Base-by-base conservation (phyloP, 768 basidiomycete genomes). In the Nidula microcarpa region DNA sequence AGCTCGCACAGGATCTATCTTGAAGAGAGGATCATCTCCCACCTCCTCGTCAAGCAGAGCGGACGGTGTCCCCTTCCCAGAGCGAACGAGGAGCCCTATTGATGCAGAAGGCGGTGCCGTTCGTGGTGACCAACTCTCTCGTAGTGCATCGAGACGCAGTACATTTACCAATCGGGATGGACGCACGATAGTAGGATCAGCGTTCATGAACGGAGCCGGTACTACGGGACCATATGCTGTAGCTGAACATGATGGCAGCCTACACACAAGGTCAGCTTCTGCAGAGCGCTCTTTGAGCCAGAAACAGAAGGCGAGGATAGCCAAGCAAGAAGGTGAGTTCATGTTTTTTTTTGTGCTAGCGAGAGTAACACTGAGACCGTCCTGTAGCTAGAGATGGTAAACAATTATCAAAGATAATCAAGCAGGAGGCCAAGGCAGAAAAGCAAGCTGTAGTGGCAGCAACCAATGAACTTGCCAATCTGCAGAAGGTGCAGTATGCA, bases 401-500 rank as follows among this genome's bases (percentile, higher is more conserved):
- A 59, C 75, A 71, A 37, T 69, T 91, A 35, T 80, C 84, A 6
- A 91, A 82, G 62, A 78, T 93, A 35, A 81, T 92, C 60, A 84
- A 80, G 66, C 67, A 74, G 1, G 91, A 91, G 66, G 86, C 77
- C 1, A 84, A 83, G 61, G 74, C 79, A 1, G 89, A 91, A 67
- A 83, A 83, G 63, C 72, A 78, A 55, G 77, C 86, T 0, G 67
- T 94, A 17, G 67, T 71, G 17, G 71, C 80, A 4, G 82, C 85
- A 3, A 75, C 91, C 58, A 77, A 75, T 51, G 86, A 87, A 56
- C 80, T 92, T 17, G 77, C 78, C 3, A 72, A 82, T 32, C 66
- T 91, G n/a, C 87, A 89, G 64, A 75, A 74, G 64, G 66, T 87
- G n/a, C 90, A 91, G 61, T 84, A 82, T 63, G 69, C 71, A 3